Base-by-base conservation (phyloP, 1,284 basidiomycete genomes). In the Pascua sp. region DNA sequence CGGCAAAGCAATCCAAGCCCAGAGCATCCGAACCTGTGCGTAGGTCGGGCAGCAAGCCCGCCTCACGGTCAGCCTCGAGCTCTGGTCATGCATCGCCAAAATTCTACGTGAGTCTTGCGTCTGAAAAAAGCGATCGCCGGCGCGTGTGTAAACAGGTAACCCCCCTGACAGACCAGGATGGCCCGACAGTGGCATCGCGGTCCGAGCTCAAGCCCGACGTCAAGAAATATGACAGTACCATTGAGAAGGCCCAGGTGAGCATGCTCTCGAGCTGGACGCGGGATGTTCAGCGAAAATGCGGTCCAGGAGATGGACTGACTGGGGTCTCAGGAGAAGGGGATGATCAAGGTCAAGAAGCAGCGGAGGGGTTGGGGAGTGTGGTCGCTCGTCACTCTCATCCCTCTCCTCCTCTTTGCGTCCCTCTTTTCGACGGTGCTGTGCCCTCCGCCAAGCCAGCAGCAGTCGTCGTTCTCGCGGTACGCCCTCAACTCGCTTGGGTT, bases 371-470 rank as follows among this genome's bases (percentile, higher is more conserved):
- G 62, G 58, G 56, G 63, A 5, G 49, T 75, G 46, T 47, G 65
- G 37, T 68, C 68, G 16, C 51, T 76, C 40, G 41, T 75, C 56
- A 64, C 67, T 15, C 66, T 72, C 15, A 41, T 75, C 18, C 74
- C 74, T 17, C 57, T 72, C 59, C 57, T 76, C 48, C 43, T 76
- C 43, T 50, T 67, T 55, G 57, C 70, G 41, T 73, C 72, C 1
- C 66, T 75, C 40, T 65, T 70, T 52, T 76, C 74, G 7, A 73
- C 69, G 17, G 65, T 76, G 40, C 49, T 72, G 40, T 76, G 74
- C 56, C 74, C 74, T 5, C 71, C 68, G 9, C 67, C 71, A 0
- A 46, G 55, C 1, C 13, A 56, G 4, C 12, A 56, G 38, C 49
- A 61, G 15, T 67, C 67, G 8, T 56, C 60, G 12, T 49, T 73